Base-by-base conservation (phyloP, 495 filamentous ascomycete genomes). In the Penicillium bialowiezense region DNA sequence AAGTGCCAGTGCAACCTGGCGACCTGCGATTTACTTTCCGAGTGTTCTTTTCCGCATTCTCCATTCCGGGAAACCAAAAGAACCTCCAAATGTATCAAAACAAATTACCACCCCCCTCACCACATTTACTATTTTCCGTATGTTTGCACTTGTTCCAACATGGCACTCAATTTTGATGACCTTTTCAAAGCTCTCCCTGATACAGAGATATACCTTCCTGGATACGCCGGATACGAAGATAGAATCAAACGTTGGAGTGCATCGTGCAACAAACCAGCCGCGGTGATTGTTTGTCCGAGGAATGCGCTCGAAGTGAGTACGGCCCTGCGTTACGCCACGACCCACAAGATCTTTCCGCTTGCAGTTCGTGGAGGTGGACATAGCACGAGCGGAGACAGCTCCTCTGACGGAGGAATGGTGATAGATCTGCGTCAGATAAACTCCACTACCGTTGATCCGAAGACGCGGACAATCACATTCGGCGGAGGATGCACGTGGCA, bases 401-500 rank as follows among this genome's bases (percentile, higher is more conserved):
- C 26, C 12, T 34, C 39, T 12, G 15, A 44, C 18, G 46, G 51
- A 9, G 76, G 74, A 13, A 50, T 80, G 6, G 61, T 77, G 10
- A 71, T 82, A 26, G 73, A 81, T 49, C 60, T 81, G 3, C 64
- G 53, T 21, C 55, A 67, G 29, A 66, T 82, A 65, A 51, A 63
- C 7, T 38, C 37, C 0, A 73, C 76, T 8, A 46, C 48, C 4
- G 73, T 80, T 23, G 66, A 78, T 48, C 26, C 54, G 8, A 54
- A 57, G 6, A 48, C 45, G 1, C 65, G 68, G 41, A 74, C 63
- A 7, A 60, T 79, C 42, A 61, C 59, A 1, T 71, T 62, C 13
- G 58, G 73, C 54, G 79, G 77, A 4, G 79, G 79, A 9, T 56
- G 54, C 35, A 51, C 68, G 3, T 81, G 73, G 76, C 58, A 55